Conservation (phyloP, 75 land plant species). For the Cupressus sempervirens region DNA sequence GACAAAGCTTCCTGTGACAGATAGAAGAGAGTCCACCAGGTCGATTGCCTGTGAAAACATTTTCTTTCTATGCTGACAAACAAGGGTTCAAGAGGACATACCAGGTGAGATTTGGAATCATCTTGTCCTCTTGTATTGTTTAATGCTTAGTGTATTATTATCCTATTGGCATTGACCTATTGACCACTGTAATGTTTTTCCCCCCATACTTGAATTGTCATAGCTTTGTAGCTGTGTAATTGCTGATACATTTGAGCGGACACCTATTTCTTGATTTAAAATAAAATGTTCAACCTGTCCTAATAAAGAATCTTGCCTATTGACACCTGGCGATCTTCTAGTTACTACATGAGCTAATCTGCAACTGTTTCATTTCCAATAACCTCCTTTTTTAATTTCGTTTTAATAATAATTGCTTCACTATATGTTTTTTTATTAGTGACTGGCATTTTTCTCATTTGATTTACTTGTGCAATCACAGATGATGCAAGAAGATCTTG, state of each 20-base stretch:
- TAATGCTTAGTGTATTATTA: not conserved
- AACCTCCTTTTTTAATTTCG: not conserved
- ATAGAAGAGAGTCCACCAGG: conserved; percentile 91
- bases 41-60: conserved; percentile 59
- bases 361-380: not conserved
- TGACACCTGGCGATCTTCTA: not conserved
- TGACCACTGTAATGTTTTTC: not conserved
- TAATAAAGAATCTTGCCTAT: not conserved
- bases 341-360: not conserved
- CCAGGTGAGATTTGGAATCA: conserved; percentile 39
- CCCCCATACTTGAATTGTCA: not conserved
- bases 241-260: not conserved
- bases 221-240: not conserved
- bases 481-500: conserved; percentile 76
- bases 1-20: conserved; percentile 26
- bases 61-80: conserved; percentile 52
- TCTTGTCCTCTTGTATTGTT: not conserved
- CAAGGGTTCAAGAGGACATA: conserved; percentile 58
- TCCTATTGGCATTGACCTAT: not conserved
- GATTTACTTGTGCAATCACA: conserved; percentile 18
- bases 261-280: not conserved
- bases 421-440: not conserved
- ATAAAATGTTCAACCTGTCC: not conserved
- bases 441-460: not conserved
- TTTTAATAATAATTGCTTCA: not conserved